Conservation (phyloP, 208 protist genomes). For the Leptomonas pyrrhocoris region DNA sequence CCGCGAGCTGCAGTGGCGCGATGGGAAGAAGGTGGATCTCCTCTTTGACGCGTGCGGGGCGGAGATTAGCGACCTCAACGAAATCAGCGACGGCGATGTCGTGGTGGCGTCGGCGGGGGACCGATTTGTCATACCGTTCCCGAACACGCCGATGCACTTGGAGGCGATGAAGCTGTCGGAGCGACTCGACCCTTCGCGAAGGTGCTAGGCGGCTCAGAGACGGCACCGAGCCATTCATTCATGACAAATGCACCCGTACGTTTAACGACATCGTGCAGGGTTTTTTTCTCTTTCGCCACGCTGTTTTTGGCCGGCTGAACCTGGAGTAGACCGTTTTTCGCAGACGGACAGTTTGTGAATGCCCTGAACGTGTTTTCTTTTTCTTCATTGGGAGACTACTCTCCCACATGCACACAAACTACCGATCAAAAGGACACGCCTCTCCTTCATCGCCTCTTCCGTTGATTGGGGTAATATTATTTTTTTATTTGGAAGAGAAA, state of each 20-base stretch:
- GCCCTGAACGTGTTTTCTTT: not conserved
- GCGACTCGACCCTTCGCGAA: slow-evolving; percentile 15
- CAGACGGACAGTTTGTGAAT: not conserved
- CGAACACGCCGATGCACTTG: slow-evolving; percentile 65
- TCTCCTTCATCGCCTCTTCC: no score
- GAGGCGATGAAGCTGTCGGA: slow-evolving; percentile 62
- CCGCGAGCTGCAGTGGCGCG: slow-evolving; percentile 83
- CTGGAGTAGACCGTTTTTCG: not conserved
- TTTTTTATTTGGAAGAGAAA: no score
- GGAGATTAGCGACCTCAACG: slow-evolving; percentile 59
- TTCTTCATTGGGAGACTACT: no score
- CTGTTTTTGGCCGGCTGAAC: not conserved
- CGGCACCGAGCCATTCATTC: no score
- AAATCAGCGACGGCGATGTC: slow-evolving; percentile 60
- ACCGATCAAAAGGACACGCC: no score
- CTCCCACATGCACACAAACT: no score
- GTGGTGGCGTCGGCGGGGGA: slow-evolving; percentile 87
- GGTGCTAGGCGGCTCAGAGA: not conserved
- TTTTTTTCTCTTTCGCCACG: not conserved
- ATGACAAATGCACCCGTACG: not conserved
- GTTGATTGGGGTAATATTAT: no score
- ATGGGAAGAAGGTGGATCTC: slow-evolving; percentile 70
- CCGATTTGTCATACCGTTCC: slow-evolving; percentile 84
- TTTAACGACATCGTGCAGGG: not conserved
- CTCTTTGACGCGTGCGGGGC: slow-evolving; percentile 80